Evolutionary conservation across 306 rosid genomes (phyloP), one percentile per base, ranked within the genome.

Genomic region (Crotalaria pallida): DNA sequence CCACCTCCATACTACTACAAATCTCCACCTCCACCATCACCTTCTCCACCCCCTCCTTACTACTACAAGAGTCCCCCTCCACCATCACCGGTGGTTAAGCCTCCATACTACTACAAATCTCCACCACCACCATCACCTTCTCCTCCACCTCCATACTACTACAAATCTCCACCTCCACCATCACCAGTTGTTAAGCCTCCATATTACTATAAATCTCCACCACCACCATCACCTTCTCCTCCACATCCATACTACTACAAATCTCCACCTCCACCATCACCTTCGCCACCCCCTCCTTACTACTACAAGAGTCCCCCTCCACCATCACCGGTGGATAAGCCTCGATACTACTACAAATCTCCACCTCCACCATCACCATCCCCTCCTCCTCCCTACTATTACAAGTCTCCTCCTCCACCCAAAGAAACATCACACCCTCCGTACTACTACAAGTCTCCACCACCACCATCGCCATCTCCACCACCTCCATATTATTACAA

Each of bases 141-240:
- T 1, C 7, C 6, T 31, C 5, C 5, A 8, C 36, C 36, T 0
- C 24, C 67, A 15, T 58, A 60, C 17, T 29, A 67, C 10, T 58
- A 58, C 0, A 12, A 40, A 3, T 45, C 65, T 0, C 65, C 84
- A 0, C 84, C 86, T 0, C 86, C 86, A 1, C 81, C 82, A 3
- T 7, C 24, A 0, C 29, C 8, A 1, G 1, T 3, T 0, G 7
- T n/a, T 0, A 7, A 7, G 0, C 59, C 73, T 0, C 65, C 74
- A 0, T 69, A 69, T 19, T 6, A 38, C 1, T 69, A 70, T 9
- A 23, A 55, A 8, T 55, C 65, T 11, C 75, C 75, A 2, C 75
- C 75, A 0, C 75, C 75, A 0, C 75, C 74, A 27, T 27, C 65
- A 2, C 53, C 65, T 4, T 11, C 19, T 1, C 43, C 53, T 8